These are phyloP conservation scores for Trichoderma afroharzianum DNA, from an alignment of 2,329 filamentous ascomycete genomes.

Conservation along the genomic window DNA sequence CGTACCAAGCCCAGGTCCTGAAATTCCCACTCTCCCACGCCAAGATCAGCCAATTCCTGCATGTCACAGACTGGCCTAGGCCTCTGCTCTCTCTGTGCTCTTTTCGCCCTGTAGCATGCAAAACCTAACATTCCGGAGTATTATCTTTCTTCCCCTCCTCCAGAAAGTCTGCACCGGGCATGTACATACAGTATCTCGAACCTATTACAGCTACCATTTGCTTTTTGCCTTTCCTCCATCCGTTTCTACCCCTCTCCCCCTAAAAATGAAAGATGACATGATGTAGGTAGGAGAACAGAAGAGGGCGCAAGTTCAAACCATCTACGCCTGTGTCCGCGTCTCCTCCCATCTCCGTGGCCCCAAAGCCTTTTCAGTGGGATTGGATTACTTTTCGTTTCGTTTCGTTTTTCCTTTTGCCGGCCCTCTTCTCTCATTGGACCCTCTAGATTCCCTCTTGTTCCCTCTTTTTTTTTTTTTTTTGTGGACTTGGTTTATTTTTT, in stretches of 20 bases:
- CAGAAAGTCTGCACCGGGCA: neutral
- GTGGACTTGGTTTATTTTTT: neutral
- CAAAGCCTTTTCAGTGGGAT: neutral
- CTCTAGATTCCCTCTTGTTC: neutral
- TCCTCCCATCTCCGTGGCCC: neutral
- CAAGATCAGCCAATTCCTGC: neutral
- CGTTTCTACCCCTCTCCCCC: neutral
- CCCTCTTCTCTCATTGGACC: neutral
- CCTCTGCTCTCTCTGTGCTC: neutral
- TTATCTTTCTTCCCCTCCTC: neutral
- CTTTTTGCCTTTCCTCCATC: neutral
- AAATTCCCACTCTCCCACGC: neutral
- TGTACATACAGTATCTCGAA: neutral
- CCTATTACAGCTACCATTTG: neutral
- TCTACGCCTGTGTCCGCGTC: neutral
- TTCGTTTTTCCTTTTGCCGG: neutral
- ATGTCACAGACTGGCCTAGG: neutral
- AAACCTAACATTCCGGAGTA: neutral
- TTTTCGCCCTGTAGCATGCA: neutral
- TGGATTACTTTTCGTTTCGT: neutral
- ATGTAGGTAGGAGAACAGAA: neutral
- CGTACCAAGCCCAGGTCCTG: neutral
- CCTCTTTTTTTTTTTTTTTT: neutral
- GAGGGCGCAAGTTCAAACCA: neutral
- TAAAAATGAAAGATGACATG: neutral